Percentiles rank a stretch among this genome's conserved stretches.
phyloP scores from a whole-genome alignment of 306 rosid genomes.

The Ceratonia siliqua region DNA sequence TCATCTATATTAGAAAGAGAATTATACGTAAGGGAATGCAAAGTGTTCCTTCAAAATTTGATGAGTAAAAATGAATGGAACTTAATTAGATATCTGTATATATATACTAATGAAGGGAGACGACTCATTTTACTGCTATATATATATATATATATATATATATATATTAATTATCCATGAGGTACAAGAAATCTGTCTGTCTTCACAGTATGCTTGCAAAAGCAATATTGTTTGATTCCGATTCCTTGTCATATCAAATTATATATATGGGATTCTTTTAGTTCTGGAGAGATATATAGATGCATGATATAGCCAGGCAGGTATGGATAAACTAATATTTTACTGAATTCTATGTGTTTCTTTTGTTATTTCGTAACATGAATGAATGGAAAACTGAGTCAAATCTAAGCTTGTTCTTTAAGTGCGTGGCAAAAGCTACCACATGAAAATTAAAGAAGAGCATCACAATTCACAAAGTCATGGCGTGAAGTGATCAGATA shows the following conservation, averaged over 20 bases:
- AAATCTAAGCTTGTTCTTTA: constrained; percentile 13
- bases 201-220: constrained; percentile 18
- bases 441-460: constrained; percentile 31
- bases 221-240: neutral
- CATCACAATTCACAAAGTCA: constrained; percentile 10
- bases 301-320: too few species aligned
- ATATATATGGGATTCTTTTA: neutral
- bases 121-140: neutral
- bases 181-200: constrained; percentile 26
- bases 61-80: neutral
- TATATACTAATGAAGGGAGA: neutral
- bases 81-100: neutral
- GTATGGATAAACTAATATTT: constrained; percentile 40
- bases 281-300: neutral
- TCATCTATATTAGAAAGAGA: neutral
- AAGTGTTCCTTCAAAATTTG: neutral
- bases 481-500: constrained; percentile 10
- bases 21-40: too few species aligned
- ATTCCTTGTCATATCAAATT: constrained; percentile 27
- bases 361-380: neutral
- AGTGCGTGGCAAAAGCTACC: constrained; percentile 31
- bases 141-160: too few species aligned
- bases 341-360: constrained; percentile 32
- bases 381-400: neutral
- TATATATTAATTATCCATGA: neutral